Conservation (phyloP, 2,329 filamentous ascomycete species). For the Canariomyces notabilis region DNA sequence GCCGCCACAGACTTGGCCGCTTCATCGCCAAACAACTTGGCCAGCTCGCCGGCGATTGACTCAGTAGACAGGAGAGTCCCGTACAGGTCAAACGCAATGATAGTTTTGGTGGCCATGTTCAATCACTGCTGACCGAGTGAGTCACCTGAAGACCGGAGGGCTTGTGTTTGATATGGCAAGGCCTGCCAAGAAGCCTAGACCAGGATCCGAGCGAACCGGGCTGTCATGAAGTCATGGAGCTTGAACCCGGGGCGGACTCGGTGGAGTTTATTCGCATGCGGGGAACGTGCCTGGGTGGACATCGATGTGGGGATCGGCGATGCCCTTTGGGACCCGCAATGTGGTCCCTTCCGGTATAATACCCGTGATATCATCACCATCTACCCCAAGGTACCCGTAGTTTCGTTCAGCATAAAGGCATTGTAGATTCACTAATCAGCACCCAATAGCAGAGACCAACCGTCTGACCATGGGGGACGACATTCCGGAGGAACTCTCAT, state of each 20-base stretch:
- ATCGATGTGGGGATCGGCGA: background rate
- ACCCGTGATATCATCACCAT: too few relatives aligned
- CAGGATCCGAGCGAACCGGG: background rate
- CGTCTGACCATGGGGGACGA: constrained; percentile 6
- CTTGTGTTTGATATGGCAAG: background rate
- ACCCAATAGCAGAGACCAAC: background rate
- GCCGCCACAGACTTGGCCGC: constrained; percentile 52
- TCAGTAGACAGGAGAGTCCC: constrained; percentile 69
- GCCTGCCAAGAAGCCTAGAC: background rate
- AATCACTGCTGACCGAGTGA: constrained; percentile 11
- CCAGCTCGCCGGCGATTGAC: constrained; percentile 58
- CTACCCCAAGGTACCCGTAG: too few relatives aligned
- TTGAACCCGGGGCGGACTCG: too few relatives aligned
- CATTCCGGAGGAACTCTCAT: constrained; percentile 20
- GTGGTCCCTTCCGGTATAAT: too few relatives aligned
- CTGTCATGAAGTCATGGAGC: too few relatives aligned
- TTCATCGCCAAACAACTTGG: constrained; percentile 51
- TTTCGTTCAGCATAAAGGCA: too few relatives aligned
- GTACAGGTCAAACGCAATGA: constrained; percentile 71
- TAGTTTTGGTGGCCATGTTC: constrained; percentile 31
- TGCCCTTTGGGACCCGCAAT: too few relatives aligned
- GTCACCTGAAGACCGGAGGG: constrained; percentile 5
- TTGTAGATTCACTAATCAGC: background rate
- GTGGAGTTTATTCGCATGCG: too few relatives aligned
- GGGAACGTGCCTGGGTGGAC: too few relatives aligned